Base-by-base conservation (phyloP, 1,284 basidiomycete genomes). In the Leccinum griseonigrum region DNA sequence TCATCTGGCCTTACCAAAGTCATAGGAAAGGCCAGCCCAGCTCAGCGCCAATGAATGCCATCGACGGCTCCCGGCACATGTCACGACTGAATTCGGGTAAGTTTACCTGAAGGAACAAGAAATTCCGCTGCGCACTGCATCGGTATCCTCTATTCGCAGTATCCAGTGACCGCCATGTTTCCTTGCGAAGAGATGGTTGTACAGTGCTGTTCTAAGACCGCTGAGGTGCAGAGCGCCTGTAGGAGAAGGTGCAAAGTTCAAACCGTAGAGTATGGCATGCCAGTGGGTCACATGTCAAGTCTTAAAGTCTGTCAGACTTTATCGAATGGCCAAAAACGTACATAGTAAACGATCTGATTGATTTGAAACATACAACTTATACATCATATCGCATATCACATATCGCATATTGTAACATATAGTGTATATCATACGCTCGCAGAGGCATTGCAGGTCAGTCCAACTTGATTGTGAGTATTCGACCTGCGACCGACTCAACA, bases 171-270 rank as follows among this genome's bases (percentile, higher is more conserved):
- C 96, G 2, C 85, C 86, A 31, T 86, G 80, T 71, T 92, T 94
- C 67, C 84, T 84, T 1, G 95, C 92, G 61, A 91, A 88, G 0
- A 98, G 78, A 71, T 98, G 85, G 73, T 99, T 99, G 78, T 96
- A 96, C 3, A 99, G 80, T 0, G 96, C 97, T 55, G 96, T 99
- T 18, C 97, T 80, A n/a, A 99, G 84, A 0, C 97, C 97, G 2
- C 97, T 97, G 1, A 99, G 86, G 76, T 99, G 97, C 2, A 99
- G 81, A 54, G 89, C 85, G 3, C 97, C 97, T 0, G 97, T 99
- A 0, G 97, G 97, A 0, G 97, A 98, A 0, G 97, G 97, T 0
- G 97, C 97, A 75, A 99, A 99, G 22, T 26, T 26, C 22, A 26
- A 26, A 26, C 22, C 22, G 22, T 26, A 26, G 22, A 26, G 22